Conservation (phyloP, 148 eudicot genomes). For the Euryodendron excelsum region DNA sequence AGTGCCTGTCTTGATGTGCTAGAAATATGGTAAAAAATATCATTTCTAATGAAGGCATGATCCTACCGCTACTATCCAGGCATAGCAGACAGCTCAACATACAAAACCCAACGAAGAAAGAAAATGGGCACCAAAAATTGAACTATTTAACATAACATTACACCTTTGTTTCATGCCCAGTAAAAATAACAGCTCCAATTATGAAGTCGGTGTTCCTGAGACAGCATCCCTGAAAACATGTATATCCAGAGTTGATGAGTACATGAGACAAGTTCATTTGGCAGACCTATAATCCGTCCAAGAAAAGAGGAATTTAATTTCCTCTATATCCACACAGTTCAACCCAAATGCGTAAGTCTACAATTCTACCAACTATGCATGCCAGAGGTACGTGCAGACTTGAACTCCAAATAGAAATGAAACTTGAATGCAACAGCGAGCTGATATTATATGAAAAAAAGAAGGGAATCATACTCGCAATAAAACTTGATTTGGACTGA, state of each 20-base stretch:
- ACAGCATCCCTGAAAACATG: slow-evolving; percentile 78
- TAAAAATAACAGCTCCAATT: slow-evolving; percentile 78
- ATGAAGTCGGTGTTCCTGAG: slow-evolving; percentile 86
- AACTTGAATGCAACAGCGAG: background rate
- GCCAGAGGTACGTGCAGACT: background rate
- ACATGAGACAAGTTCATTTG: background rate
- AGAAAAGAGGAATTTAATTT: background rate
- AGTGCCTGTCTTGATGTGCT: background rate
- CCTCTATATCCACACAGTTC: background rate
- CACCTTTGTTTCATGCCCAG: slow-evolving; percentile 97
- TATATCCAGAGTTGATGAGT: slow-evolving; percentile 7
- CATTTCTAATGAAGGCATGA: background rate
- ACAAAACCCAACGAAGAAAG: background rate
- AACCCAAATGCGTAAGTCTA: background rate
- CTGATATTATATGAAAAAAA: background rate
- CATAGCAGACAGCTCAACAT: background rate
- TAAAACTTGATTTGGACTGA: slow-evolving; percentile 88
- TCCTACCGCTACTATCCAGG: background rate
- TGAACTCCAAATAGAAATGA: background rate
- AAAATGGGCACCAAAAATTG: background rate
- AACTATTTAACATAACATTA: slow-evolving; percentile 5
- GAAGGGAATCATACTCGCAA: slow-evolving; percentile 57
- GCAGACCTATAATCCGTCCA: slow-evolving; percentile 10
- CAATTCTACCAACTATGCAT: slow-evolving; percentile 6
- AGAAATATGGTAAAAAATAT: background rate